phyloP scores from a whole-genome alignment of 208 protist species.

The Acanthamoeba royreba region DNA sequence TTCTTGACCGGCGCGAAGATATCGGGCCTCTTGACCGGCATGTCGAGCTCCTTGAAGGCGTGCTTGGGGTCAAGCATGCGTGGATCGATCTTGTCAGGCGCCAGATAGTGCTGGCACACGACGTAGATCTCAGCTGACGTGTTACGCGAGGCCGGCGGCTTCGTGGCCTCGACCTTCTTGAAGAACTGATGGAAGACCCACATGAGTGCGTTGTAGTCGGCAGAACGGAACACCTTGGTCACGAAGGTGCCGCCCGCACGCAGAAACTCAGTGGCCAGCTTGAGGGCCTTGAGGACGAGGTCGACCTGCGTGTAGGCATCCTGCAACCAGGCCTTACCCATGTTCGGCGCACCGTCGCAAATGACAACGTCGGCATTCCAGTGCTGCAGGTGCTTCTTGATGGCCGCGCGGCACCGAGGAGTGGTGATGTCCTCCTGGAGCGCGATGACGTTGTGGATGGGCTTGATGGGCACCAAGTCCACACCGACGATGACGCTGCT shows the following conservation, averaged over 20 bases:
- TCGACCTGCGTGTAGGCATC: conserved; percentile 98
- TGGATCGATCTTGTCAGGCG: conserved; percentile 94
- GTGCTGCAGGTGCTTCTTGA: conserved; percentile 93
- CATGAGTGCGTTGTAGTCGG: conserved; percentile 97
- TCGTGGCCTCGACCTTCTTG: conserved; percentile 96
- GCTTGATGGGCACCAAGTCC: conserved; percentile 97
- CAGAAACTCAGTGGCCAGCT: conserved; percentile 95
- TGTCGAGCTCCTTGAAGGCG: conserved; percentile 93
- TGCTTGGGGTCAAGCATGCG: conserved; percentile 91
- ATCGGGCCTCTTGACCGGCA: conserved; percentile 40
- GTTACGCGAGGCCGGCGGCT: conserved; percentile 95
- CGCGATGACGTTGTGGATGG: conserved; percentile 94
- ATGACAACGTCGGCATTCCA: conserved; percentile 93
- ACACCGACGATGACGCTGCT: conserved; percentile 95
- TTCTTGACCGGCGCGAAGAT: conserved; percentile 31
- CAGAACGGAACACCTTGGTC: conserved; percentile 99
- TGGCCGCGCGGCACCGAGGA: conserved; percentile 91
- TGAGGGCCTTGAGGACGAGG: conserved; percentile 91
- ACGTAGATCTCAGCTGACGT: conserved; percentile 99
- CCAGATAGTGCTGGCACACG: conserved; percentile 94
- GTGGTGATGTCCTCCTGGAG: conserved; percentile 98
- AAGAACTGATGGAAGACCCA: conserved; percentile 98
- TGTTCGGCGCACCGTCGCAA: conserved; percentile 99
- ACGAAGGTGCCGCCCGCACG: conserved; percentile 91
- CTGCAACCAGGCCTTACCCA: conserved; percentile 96